Evolutionary conservation across 345 rosid genomes (phyloP).

Genomic region (Alliaria petiolata): DNA sequence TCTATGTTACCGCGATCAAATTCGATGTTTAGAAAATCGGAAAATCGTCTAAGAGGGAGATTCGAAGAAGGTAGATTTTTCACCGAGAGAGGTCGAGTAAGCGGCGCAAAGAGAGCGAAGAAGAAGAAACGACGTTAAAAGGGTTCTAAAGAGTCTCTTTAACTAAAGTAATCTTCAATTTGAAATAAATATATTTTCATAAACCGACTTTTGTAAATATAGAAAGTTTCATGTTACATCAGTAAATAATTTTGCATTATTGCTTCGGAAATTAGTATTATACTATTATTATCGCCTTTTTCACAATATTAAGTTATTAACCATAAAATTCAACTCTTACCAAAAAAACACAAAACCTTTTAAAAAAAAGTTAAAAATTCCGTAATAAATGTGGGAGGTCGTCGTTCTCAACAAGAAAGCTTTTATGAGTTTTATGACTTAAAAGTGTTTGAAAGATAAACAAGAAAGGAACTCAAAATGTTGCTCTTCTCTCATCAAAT

Average conservation of each 20-base stretch:
- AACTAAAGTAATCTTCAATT: neutral
- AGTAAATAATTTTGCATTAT: no score
- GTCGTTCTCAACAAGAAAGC: slow-evolving; percentile 10
- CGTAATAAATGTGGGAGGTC: neutral
- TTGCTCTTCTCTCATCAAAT: slow-evolving; percentile 21
- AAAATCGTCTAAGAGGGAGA: neutral
- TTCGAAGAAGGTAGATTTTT: neutral
- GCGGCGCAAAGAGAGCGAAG: slow-evolving; percentile 4
- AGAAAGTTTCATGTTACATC: neutral
- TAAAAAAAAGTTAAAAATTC: neutral
- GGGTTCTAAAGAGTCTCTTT: slow-evolving; percentile 1
- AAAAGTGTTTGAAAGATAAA: neutral
- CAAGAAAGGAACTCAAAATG: slow-evolving; percentile 11
- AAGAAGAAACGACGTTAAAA: no score
- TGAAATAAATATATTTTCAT: no score
- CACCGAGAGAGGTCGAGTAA: neutral
- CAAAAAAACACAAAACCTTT: neutral
- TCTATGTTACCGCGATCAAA: neutral
- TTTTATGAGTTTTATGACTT: slow-evolving; percentile 7
- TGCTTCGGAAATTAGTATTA: neutral
- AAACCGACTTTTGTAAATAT: neutral
- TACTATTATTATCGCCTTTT: no score
- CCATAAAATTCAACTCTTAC: neutral
- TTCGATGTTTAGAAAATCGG: neutral
- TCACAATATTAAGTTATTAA: no score